These are phyloP conservation scores for Chaetomium strumarium DNA, from an alignment of 2,329 filamentous ascomycete species.

Conservation along the genomic window DNA sequence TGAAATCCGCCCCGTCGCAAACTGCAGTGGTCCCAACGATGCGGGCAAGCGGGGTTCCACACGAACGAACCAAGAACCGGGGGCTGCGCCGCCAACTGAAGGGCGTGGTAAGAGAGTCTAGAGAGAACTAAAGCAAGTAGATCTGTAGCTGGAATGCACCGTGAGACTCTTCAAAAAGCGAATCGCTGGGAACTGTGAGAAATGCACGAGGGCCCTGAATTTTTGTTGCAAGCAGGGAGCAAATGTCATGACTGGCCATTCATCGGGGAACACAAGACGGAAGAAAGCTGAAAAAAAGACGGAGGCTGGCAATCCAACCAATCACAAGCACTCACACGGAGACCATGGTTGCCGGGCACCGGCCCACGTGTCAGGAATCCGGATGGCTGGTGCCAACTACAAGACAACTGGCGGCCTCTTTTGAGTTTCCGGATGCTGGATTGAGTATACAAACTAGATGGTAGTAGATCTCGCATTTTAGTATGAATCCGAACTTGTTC, in stretches of 20 bases:
- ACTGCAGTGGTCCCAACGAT: background rate
- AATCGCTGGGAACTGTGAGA: background rate
- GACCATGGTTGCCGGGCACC: background rate
- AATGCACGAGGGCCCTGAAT: background rate
- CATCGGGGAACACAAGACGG: background rate
- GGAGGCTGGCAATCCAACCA: conserved; percentile 6
- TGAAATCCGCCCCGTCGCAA: background rate
- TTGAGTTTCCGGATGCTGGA: too few relatives aligned
- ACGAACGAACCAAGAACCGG: background rate
- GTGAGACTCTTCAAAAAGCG: background rate
- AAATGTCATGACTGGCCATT: background rate
- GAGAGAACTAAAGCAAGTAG: background rate
- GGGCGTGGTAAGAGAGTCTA: background rate
- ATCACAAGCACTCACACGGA: background rate
- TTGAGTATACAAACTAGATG: too few relatives aligned
- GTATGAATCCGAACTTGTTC: background rate
- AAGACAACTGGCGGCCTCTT: background rate
- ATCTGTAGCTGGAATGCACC: background rate
- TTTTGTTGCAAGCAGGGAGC: background rate
- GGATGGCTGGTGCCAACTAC: conserved; percentile 1
- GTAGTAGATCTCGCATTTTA: too few relatives aligned
- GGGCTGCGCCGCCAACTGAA: conserved; percentile 4
- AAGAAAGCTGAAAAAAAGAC: background rate
- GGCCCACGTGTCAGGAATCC: background rate
- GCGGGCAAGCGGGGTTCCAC: conserved; percentile 1